Evolutionary conservation across 2,329 filamentous ascomycete genomes (phyloP), one percentile per base, ranked within the genome.

Genomic region (Coniochaeta sp.): DNA sequence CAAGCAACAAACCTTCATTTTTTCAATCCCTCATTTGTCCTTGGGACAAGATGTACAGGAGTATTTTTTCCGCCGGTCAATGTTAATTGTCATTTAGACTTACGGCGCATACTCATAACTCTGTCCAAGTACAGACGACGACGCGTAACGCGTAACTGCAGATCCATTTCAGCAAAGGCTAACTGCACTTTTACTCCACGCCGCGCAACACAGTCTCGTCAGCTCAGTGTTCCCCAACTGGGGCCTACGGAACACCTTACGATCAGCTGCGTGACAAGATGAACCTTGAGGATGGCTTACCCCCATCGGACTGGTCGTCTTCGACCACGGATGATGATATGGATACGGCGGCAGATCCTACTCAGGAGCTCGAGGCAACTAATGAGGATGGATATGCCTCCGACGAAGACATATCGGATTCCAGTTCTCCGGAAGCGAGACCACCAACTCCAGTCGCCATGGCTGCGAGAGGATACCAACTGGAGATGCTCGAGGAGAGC

Each of bases 401-500:
- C 1, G 30, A 46, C 14, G 10, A 38, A 13, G 26, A 38, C 28
- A 49, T 22, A 26, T 38, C 51, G 30, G 50, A 49, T 49, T 49
- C 27, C 27, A 53, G 40, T 16, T 52, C 52, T 1, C 32, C 52
- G 1, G 6, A 51, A n/a, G 54, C 61, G 8, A 59, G 64, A 22
- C 31, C 56, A 8, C 50, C 53, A 20, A 35, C 16, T 20, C 26
- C 53, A n/a, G 52, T 53, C 18, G 57, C 64, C 35, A 71, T 79
- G 58, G 65, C 68, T 52, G 65, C 77, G 16, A 71, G 86, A 46
- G 79, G 77, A 1, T 92, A 91, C 60, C 87, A 92, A 66, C 62
- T 79, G 18, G 88, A 91, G 67, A 91, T 92, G 87, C 74, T 88
- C 50, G 76, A 85, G 53, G 77, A 80, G 60, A 89, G 86, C 60